These are phyloP conservation scores for Penicillium maclennaniae DNA, from an alignment of 495 filamentous ascomycete genomes.

Conservation along the genomic window DNA sequence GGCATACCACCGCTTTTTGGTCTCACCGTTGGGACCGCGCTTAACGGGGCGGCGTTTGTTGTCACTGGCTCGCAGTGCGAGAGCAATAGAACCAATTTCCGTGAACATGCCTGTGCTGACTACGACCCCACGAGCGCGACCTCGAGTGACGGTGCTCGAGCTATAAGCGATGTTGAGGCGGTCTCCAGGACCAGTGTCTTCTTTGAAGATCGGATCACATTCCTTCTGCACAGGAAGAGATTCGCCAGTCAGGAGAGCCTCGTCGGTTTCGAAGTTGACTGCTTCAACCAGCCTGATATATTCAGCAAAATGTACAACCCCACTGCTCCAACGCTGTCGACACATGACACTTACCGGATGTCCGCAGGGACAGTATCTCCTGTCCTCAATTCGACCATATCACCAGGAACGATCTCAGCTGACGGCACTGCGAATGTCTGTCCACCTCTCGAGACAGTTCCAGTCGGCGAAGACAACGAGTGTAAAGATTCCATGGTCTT, in stretches of 20 bases:
- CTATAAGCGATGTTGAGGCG: constrained; percentile 44
- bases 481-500: constrained; percentile 69
- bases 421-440: constrained; percentile 47
- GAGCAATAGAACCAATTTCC: constrained; percentile 60
- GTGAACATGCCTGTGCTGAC: constrained; percentile 62
- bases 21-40: constrained; percentile 43
- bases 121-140: constrained; percentile 74
- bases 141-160: constrained; percentile 72
- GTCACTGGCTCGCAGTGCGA: constrained; percentile 43
- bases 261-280: not conserved
- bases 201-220: constrained; percentile 67
- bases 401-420: constrained; percentile 52
- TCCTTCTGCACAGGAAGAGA: constrained; percentile 44
- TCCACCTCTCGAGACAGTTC: constrained; percentile 47
- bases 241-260: constrained; percentile 45
- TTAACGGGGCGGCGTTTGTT: constrained; percentile 38
- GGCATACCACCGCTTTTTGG: constrained; percentile 53
- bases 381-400: constrained; percentile 68
- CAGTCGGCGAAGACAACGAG: constrained; percentile 55
- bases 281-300: not conserved
- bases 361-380: constrained; percentile 59
- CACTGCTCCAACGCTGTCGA: not conserved
- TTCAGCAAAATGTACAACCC: not conserved
- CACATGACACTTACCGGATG: not conserved
- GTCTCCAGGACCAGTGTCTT: constrained; percentile 63